A percentile compares a stretch with the other conserved stretches of the same genome.
These are phyloP conservation scores for Macrocybe gigantea DNA, from an alignment of 768 basidiomycete species.

Conservation along the genomic window DNA sequence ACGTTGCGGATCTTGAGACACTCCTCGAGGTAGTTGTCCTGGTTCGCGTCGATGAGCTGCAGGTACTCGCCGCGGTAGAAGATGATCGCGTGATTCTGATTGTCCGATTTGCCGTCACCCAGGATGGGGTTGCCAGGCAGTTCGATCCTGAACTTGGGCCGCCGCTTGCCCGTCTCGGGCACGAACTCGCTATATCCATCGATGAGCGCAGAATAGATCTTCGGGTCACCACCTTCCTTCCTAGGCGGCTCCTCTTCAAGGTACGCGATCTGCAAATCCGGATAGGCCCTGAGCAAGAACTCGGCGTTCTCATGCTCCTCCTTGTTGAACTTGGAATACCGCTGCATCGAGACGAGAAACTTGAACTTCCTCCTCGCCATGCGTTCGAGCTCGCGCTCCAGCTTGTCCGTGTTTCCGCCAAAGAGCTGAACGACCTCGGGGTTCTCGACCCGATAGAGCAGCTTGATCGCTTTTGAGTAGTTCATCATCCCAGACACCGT, in stretches of 20 bases:
- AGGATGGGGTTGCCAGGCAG: slow-evolving; percentile 98
- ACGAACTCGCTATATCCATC: slow-evolving; percentile 97
- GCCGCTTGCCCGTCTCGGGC: slow-evolving; percentile 79
- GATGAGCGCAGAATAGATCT: slow-evolving; percentile 93
- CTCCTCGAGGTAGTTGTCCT: slow-evolving; percentile 99
- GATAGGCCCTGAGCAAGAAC: slow-evolving; percentile 94
- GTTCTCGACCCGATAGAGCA: slow-evolving; percentile 99
- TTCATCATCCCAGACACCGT: slow-evolving; percentile 99
- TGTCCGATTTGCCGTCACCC: slow-evolving; percentile 98
- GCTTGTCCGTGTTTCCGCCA: slow-evolving; percentile 94
- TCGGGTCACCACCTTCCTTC: slow-evolving; percentile 92
- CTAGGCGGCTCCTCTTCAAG: slow-evolving; percentile 92
- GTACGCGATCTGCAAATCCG: slow-evolving; percentile 97
- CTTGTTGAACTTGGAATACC: slow-evolving; percentile 99
- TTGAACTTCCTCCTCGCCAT: slow-evolving; percentile 99
- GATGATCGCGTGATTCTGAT: slow-evolving; percentile 99
- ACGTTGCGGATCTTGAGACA: slow-evolving; percentile 99
- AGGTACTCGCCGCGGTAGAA: slow-evolving; percentile 99
- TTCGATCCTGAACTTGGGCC: slow-evolving; percentile 98
- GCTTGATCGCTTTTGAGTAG: slow-evolving; percentile 98
- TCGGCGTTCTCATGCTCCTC: slow-evolving; percentile 99
- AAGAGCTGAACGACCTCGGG: slow-evolving; percentile 97
- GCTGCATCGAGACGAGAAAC: slow-evolving; percentile 98
- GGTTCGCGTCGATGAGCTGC: slow-evolving; percentile 99
- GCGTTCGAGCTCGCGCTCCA: slow-evolving; percentile 93